Base-by-base conservation (phyloP, 345 rosid genomes). In the Corymbia maculata region DNA sequence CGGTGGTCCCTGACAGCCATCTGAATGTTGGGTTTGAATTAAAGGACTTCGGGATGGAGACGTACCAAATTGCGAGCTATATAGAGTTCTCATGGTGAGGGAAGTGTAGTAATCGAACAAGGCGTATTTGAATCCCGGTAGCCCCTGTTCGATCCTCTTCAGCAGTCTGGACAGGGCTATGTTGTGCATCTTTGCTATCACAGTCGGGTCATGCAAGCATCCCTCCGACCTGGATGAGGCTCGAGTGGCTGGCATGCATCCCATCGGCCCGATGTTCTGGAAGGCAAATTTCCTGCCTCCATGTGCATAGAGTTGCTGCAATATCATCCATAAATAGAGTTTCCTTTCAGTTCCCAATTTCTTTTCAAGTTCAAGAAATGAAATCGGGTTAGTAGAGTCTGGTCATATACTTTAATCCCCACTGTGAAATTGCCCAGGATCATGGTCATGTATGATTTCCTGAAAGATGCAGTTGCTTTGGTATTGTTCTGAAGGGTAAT, bases 181-280 rank as follows among this genome's bases (percentile, higher is more conserved):
- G 84, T 91, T 91, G 88, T 90, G 90, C 84, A 86, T 79, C 24
- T 64, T 85, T 24, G 87, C 93, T 68, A 87, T 70, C 44, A 70
- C 30, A 14, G 59, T 32, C 21, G 57, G 28, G 55, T 45, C 68
- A 42, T 87, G 13, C 5, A 44, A 85, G n/a, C 89, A 89, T 52
- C 52, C 49, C 12, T 68, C 59, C 3, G 57, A n/a, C 6, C 84
- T 14, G 66, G 47, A 66, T 44, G 59, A 44, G 49, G 61, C 30
- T 85, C 85, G 85, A 19, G 57, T 52, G n/a, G 51, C 14, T 1
- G 93, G 92, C 15, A 79, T 51, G 86, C 91, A 90, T 45, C 93
- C 92, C 14, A 92, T n/a, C 1, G 93, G 91, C 51, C 90, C 93
- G 8, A 82, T 91, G 52, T 87, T 90, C 59, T 90, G 92, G 49